Conservation (phyloP, 75 land plant species). For the Chamaecyparis obtusa region DNA sequence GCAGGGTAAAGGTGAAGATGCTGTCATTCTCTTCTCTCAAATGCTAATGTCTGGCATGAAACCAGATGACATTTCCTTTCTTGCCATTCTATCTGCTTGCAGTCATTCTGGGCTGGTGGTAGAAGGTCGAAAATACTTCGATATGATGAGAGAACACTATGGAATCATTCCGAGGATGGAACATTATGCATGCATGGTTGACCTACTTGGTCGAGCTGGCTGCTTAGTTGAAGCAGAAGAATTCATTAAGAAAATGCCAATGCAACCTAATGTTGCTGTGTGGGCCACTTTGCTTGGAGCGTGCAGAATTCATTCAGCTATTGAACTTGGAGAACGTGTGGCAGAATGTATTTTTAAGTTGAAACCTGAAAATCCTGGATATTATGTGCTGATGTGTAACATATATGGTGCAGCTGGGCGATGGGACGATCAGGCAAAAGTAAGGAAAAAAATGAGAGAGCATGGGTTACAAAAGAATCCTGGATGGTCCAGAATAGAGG, state of each 20-base stretch:
- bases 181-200: slow-evolving; percentile 7
- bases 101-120: slow-evolving; percentile 29
- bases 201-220: slow-evolving; percentile 11
- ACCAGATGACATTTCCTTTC: slow-evolving; percentile 40
- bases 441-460: slow-evolving; percentile 26
- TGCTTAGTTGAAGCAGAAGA: slow-evolving; percentile 23
- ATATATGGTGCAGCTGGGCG: slow-evolving; percentile 28
- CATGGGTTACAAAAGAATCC: slow-evolving; percentile 26
- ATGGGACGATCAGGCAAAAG: slow-evolving; percentile 20
- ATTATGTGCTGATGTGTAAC: slow-evolving; percentile 26
- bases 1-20: slow-evolving; percentile 33
- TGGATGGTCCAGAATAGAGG: slow-evolving; percentile 38
- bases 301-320: slow-evolving; percentile 26
- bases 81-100: slow-evolving; percentile 51
- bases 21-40: slow-evolving; percentile 28
- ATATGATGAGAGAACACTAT: slow-evolving; percentile 4
- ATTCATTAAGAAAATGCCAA: slow-evolving; percentile 42
- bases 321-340: slow-evolving; percentile 34
- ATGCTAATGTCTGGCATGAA: slow-evolving; percentile 29
- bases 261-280: slow-evolving; percentile 32
- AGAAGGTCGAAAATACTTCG: slow-evolving; percentile 3
- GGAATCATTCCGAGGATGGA: not conserved
- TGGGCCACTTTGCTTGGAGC: slow-evolving; percentile 44
- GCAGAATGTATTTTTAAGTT: slow-evolving; percentile 22
- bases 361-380: slow-evolving; percentile 19